Evolutionary conservation across 2,329 filamentous ascomycete genomes (phyloP), one percentile per base, ranked within the genome.

Genomic region (Pseudocercospora pini-densiflorae): DNA sequence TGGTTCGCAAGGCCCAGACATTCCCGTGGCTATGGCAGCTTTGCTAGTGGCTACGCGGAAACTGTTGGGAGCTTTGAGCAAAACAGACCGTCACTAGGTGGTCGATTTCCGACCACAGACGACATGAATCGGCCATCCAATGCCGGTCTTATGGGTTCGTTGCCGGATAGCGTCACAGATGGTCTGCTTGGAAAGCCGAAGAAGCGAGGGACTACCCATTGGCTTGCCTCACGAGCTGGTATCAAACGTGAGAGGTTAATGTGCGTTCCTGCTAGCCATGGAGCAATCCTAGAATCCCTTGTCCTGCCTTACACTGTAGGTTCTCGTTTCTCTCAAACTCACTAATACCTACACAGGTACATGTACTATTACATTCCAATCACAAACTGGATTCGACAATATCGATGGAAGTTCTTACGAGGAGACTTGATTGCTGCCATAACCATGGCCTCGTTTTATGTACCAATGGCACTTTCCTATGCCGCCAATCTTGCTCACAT

Each of bases 361-460:
- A 80, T 97, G 68, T 89, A 90, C 3, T 98, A 99, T 82, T 99
- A 99, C 77, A 84, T 99, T 54, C 95, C 95, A 0, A 92, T 94
- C 68, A 82, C 97, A 71, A 93, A 90, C 70, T 99, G 95, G 95
- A 90, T 97, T 68, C 85, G 84, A 61, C 92, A 97, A 80, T 99
- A 99, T 80, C 88, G 87, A 72, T 89, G 88, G 86, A 87, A 88
- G 3, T 97, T 92, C 79, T 79, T 98, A 57, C 88, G 90, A 72
- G 95, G 95, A 57, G 95, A 99, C 79, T 81, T 98, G 19, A 84
- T 97, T 14, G 91, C 94, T 8, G 94, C 94, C 58, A 79, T 98
- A 69, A 98, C 95, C n/a, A 90, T 99, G 82, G 92, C 94, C n/a
- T 97, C 94, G 27, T 95, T 99, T 82, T 99, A 99, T 79, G 91